A percentile compares a stretch with the other conserved stretches of the same genome.
These are phyloP conservation scores for Phialophora verrucosa DNA, from an alignment of 2,329 filamentous ascomycete species.

Conservation along the genomic window DNA sequence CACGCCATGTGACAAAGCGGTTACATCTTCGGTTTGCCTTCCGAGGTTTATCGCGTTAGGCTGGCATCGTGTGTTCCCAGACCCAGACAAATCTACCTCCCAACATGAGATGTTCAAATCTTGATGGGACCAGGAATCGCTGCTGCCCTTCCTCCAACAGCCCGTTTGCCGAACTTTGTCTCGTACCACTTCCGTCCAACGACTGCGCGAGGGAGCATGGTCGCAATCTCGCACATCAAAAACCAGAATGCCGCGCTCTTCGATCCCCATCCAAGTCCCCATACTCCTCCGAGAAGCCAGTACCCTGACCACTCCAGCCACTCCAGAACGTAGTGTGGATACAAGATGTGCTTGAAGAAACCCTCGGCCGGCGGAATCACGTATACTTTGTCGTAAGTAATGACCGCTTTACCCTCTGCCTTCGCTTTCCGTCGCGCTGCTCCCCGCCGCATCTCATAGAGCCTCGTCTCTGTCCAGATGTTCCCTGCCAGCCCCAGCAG, in stretches of 20 bases:
- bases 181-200: slow-evolving; percentile 85
- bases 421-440: slow-evolving; percentile 54
- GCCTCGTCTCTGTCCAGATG: slow-evolving; percentile 85
- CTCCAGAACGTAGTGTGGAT: slow-evolving; percentile 93
- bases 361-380: slow-evolving; percentile 80
- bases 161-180: slow-evolving; percentile 83
- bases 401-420: slow-evolving; percentile 44
- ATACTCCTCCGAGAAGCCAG: slow-evolving; percentile 63
- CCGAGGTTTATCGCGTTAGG: neutral
- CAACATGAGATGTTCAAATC: neutral
- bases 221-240: slow-evolving; percentile 81
- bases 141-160: slow-evolving; percentile 75
- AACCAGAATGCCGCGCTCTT: slow-evolving; percentile 81
- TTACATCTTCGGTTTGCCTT: slow-evolving; percentile 12
- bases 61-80: neutral
- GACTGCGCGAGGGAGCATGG: slow-evolving; percentile 86
- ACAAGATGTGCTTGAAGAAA: slow-evolving; percentile 76
- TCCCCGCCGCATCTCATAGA: slow-evolving; percentile 81
- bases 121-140: slow-evolving; percentile 60
- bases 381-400: slow-evolving; percentile 78
- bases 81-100: neutral
- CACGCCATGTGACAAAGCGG: slow-evolving; percentile 15
- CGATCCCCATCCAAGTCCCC: slow-evolving; percentile 54
- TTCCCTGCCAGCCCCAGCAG: slow-evolving; percentile 77
- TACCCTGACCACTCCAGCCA: slow-evolving; percentile 97